Evolutionary conservation across 2,329 filamentous ascomycete genomes (phyloP).

Genomic region (Triangularia setosa): DNA sequence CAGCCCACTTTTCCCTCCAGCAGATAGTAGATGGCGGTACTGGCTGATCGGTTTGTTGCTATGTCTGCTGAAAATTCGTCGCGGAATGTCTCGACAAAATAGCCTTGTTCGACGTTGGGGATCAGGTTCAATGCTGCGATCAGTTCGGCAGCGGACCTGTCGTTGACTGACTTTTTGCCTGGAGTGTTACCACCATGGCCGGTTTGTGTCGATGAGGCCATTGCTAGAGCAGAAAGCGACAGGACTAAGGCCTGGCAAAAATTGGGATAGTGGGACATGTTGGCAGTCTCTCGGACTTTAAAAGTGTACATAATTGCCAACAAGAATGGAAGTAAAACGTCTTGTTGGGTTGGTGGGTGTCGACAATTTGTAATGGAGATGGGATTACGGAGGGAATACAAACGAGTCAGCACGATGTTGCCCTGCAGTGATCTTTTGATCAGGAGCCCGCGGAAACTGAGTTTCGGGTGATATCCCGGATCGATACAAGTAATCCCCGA

Average conservation of each 20-base stretch:
- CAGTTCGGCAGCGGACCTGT: constrained; percentile 40
- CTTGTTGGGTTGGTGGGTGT: background rate
- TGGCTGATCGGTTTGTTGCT: constrained; percentile 36
- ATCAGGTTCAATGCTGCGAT: constrained; percentile 40
- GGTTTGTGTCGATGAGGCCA: background rate
- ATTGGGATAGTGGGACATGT: background rate
- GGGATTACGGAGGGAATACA: background rate
- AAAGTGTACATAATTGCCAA: background rate
- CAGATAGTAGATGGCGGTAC: constrained; percentile 52
- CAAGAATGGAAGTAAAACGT: background rate
- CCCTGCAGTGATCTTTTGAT: background rate
- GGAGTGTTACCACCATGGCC: background rate
- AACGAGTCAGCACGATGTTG: background rate
- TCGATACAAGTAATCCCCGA: background rate
- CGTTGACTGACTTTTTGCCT: background rate
- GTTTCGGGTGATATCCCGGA: background rate
- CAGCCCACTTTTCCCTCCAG: constrained; percentile 40
- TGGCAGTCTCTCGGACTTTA: background rate
- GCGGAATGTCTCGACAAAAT: constrained; percentile 44
- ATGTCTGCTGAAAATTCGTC: constrained; percentile 30
- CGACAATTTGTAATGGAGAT: background rate
- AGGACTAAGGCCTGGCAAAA: background rate
- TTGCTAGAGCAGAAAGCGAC: background rate
- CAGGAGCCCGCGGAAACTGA: background rate
- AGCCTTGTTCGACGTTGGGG: constrained; percentile 47